Conservation (phyloP, 306 rosid species). For the Purshia tridentata region DNA sequence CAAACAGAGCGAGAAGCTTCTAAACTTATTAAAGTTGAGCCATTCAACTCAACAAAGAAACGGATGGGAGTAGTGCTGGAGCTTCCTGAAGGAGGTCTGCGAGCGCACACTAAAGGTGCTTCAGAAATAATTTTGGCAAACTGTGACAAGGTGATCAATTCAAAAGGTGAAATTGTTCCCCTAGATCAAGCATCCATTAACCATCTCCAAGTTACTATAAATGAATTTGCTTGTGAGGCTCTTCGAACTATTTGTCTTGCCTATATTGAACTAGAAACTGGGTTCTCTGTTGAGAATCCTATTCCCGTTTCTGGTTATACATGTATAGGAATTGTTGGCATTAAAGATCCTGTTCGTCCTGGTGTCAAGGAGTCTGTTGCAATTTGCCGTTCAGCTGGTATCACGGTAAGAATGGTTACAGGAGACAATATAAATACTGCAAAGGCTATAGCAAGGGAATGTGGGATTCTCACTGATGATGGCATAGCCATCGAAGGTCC, state of each 20-base stretch:
- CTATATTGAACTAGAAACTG: conserved; percentile 66
- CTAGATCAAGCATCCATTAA: conserved; percentile 65
- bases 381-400: conserved; percentile 86
- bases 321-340: conserved; percentile 86
- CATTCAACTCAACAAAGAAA: conserved; percentile 87
- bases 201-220: conserved; percentile 56
- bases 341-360: conserved; percentile 97
- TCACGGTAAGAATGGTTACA: conserved; percentile 91
- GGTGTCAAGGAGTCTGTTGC: conserved; percentile 98
- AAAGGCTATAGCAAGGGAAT: conserved; percentile 95
- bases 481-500: conserved; percentile 99
- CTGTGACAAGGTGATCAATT: conserved; percentile 79
- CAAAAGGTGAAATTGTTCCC: conserved; percentile 73
- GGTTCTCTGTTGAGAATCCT: conserved; percentile 55
- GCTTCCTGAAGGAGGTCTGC: conserved; percentile 71
- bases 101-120: conserved; percentile 94
- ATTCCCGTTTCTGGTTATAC: conserved; percentile 85
- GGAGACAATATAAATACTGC: conserved; percentile 95
- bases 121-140: conserved; percentile 83
- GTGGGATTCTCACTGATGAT: conserved; percentile 94
- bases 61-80: conserved; percentile 81
- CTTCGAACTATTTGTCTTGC: conserved; percentile 95
- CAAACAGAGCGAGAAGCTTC: conserved; percentile 62
- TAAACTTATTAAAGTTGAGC: conserved; percentile 80
- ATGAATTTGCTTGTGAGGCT: conserved; percentile 84